These are phyloP conservation scores for Apiospora phragmitis DNA, from an alignment of 2,329 filamentous ascomycete genomes.

Conservation along the genomic window DNA sequence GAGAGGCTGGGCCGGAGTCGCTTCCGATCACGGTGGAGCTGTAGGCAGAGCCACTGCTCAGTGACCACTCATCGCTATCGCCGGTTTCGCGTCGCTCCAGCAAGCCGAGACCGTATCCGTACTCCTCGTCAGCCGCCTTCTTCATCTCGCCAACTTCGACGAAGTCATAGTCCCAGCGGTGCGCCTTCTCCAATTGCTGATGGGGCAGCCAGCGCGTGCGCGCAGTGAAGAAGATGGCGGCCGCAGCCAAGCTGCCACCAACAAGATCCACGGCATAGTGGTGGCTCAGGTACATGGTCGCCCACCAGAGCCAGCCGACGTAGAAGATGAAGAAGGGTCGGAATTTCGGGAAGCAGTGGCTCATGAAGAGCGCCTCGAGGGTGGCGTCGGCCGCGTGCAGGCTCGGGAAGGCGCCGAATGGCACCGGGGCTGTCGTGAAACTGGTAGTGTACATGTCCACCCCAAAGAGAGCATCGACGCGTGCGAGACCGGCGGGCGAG, in stretches of 20 bases:
- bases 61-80: constrained; percentile 17
- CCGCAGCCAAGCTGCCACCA: constrained; percentile 77
- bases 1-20: constrained; percentile 10
- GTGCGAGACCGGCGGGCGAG: constrained; percentile 83
- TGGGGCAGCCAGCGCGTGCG: constrained; percentile 80
- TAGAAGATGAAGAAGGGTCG: constrained; percentile 80
- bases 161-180: constrained; percentile 95
- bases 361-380: constrained; percentile 89
- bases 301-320: constrained; percentile 95
- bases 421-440: constrained; percentile 86
- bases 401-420: constrained; percentile 94
- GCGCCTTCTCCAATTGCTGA: constrained; percentile 79
- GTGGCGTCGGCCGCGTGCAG: constrained; percentile 89
- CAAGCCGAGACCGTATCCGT: constrained; percentile 18
- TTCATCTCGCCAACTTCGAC: constrained; percentile 75
- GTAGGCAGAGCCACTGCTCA: constrained; percentile 17
- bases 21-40: constrained; percentile 16
- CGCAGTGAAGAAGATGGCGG: constrained; percentile 78
- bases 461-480: constrained; percentile 87
- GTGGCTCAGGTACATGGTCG: constrained; percentile 96
- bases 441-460: constrained; percentile 90
- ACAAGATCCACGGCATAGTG: constrained; percentile 96
- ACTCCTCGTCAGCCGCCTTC: constrained; percentile 26
- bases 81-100: constrained; percentile 14
- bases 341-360: constrained; percentile 83